Evolutionary conservation across 768 basidiomycete species (phyloP).

Genomic region (Podaxis sp.): DNA sequence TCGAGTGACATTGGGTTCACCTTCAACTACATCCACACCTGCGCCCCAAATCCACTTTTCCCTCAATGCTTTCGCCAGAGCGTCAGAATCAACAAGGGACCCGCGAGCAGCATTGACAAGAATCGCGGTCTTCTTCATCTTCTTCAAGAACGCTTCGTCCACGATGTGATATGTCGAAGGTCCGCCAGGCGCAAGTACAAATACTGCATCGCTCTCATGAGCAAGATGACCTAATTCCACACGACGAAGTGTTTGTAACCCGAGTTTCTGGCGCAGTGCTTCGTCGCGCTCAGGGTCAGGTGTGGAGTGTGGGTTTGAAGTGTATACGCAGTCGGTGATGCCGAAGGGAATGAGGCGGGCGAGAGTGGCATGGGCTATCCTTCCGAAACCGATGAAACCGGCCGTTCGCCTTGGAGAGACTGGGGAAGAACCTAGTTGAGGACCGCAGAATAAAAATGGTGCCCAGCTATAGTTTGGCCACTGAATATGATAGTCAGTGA

Average conservation of each 20-base stretch:
- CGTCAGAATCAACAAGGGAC: constrained; percentile 85
- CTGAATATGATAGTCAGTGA: constrained; percentile 28
- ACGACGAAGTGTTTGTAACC: constrained; percentile 41
- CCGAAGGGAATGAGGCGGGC: constrained; percentile 80
- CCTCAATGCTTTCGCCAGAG: constrained; percentile 73
- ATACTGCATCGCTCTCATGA: constrained; percentile 73
- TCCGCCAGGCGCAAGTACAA: constrained; percentile 80
- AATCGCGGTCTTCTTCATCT: constrained; percentile 83
- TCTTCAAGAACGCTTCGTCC: constrained; percentile 60
- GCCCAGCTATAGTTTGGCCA: constrained; percentile 81
- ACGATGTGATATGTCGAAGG: constrained; percentile 68
- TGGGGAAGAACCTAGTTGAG: constrained; percentile 59
- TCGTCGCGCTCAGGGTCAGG: constrained; percentile 37
- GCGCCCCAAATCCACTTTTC: constrained; percentile 88
- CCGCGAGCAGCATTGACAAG: constrained; percentile 86
- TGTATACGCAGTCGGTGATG: constrained; percentile 68
- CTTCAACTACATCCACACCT: constrained; percentile 90
- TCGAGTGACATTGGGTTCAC: constrained; percentile 70
- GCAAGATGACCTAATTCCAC: constrained; percentile 71
- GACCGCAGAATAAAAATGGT: constrained; percentile 84
- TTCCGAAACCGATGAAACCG: constrained; percentile 93
- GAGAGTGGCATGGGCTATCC: constrained; percentile 85
- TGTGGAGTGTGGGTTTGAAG: constrained; percentile 50
- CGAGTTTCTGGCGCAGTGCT: constrained; percentile 24
- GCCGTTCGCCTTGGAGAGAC: constrained; percentile 57